Percentiles rank a stretch among this genome's conserved stretches.
phyloP scores from a whole-genome alignment of 1,139 yeast species.

The Yamadazyma buinensis region DNA sequence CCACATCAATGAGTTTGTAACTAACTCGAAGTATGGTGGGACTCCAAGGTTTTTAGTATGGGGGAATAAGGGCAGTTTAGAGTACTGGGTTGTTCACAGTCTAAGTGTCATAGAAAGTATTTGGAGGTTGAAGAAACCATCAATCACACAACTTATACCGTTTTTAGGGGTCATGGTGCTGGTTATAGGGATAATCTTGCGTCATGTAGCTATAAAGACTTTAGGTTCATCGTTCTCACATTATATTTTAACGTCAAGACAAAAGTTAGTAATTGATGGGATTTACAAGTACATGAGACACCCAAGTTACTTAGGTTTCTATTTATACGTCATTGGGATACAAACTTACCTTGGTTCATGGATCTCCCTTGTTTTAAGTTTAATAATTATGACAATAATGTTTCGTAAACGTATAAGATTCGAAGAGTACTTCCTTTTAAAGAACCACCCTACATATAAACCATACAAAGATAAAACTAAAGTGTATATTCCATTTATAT shows the following conservation, averaged over 20 bases:
- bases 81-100: constrained; percentile 29
- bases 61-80: constrained; percentile 34
- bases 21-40: constrained; percentile 23
- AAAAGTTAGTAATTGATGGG: too few relatives aligned
- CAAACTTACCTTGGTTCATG: constrained; percentile 27
- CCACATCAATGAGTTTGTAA: constrained; percentile 29
- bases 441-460: constrained; percentile 28
- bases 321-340: constrained; percentile 32
- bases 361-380: constrained; percentile 16
- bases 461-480: constrained; percentile 23
- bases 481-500: constrained; percentile 19
- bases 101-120: constrained; percentile 26
- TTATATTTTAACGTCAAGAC: too few relatives aligned
- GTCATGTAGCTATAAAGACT: constrained; percentile 30
- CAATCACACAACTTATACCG: not conserved
- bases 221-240: constrained; percentile 40
- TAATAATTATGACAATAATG: constrained; percentile 23
- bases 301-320: constrained; percentile 44
- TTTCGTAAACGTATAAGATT: constrained; percentile 31
- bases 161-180: constrained; percentile 8
- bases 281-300: constrained; percentile 29
- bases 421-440: constrained; percentile 34
- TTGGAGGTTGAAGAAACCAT: too few relatives aligned
- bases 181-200: constrained; percentile 20
- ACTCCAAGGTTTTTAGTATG: constrained; percentile 32